Conservation (phyloP, 768 basidiomycete species). For the Leccinum variicolor region DNA sequence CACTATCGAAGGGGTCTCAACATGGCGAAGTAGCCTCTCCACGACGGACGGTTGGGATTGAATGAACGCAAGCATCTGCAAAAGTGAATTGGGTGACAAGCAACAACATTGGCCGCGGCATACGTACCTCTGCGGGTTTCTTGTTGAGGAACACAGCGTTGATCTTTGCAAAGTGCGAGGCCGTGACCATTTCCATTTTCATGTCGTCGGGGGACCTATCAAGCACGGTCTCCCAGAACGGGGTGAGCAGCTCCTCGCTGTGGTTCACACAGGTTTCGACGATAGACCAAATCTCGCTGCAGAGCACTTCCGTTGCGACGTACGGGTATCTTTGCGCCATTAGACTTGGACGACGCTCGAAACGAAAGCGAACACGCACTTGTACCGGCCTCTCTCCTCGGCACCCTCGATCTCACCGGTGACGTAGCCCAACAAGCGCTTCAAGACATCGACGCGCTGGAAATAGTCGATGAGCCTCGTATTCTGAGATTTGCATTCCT, state of each 20-base stretch:
- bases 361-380: conserved; percentile 49
- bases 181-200: conserved; percentile 82
- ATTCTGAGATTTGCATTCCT: conserved; percentile 95
- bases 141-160: conserved; percentile 86
- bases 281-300: conserved; percentile 94
- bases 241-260: conserved; percentile 66
- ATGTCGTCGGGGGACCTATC: conserved; percentile 82
- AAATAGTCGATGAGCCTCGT: conserved; percentile 86
- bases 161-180: conserved; percentile 92
- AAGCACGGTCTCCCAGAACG: conserved; percentile 91
- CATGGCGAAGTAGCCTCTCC: conserved; percentile 76
- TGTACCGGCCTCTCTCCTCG: conserved; percentile 75
- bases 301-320: conserved; percentile 91
- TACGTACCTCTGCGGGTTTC: conserved; percentile 87
- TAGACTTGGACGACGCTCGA: conserved; percentile 1
- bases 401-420: conserved; percentile 83
- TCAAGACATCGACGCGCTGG: conserved; percentile 74
- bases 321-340: conserved; percentile 71
- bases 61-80: conserved; percentile 91
- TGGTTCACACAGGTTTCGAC: conserved; percentile 82
- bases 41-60: conserved; percentile 78
- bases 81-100: conserved; percentile 10
- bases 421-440: conserved; percentile 79
- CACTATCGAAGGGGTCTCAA: conserved; percentile 87
- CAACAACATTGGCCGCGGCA: conserved; percentile 27